Evolutionary conservation across 2,329 filamentous ascomycete genomes (phyloP), one percentile per base, ranked within the genome.

Genomic region (Fusarium acutatum): DNA sequence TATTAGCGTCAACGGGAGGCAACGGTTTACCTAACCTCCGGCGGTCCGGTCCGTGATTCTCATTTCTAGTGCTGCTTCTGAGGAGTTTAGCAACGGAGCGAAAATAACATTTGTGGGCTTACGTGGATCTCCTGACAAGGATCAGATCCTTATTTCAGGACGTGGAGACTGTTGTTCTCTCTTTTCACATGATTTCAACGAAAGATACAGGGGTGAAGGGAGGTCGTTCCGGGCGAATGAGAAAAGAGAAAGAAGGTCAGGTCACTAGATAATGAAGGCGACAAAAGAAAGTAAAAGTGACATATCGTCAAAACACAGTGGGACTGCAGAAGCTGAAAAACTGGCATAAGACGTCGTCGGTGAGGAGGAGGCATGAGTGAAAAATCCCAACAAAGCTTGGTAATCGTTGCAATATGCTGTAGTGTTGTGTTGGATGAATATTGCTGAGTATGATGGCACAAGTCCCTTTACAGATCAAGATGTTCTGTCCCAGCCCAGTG

Each of bases 41-140:
- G 32, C 58, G 71, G 59, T 56, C 54, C 58, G 67, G 44, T n/a
- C 58, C 71, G 67, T 50, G 17, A n/a, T 44, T 40, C n/a, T 57
- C 53, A 5, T 30, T 24, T 28, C 28, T 50, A 38, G 22, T 44
- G 15, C 17, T n/a, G 20, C 32, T 38, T 32, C 15, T 24, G 32
- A 54, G 14, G 38, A 37, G 34, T 34, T 24, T 22, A 40, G 26
- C 15, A 37, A 60, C 28, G 20, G 35, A 24, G 35, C 43, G 32
- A 32, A 34, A 35, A 18, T 12, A 11, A 20, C 15, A 35, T 59
- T 44, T 60, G 62, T 44, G 58, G 34, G 11, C 37, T 38, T 22
- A 7, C 8, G 43, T 67, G 60, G 43, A 41, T 10, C 57, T 54
- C 17, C 12, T 15, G 41, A 41, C 70, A 60, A 37, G 60, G 69